phyloP scores from a whole-genome alignment of 345 rosid species.

The Citropsis articulata region DNA sequence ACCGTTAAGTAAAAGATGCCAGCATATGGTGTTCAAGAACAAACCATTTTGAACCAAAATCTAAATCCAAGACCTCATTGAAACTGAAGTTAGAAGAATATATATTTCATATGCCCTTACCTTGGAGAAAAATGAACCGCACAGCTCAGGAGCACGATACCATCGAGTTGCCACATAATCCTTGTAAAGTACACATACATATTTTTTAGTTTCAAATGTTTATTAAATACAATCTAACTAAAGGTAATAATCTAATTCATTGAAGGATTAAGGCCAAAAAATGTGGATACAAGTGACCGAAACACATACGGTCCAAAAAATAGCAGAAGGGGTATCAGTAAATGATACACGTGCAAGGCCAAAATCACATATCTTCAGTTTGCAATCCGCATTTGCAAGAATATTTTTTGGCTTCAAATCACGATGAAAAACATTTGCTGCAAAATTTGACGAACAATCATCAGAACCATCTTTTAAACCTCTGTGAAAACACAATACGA shows the following conservation, averaged over 20 bases:
- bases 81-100: background rate
- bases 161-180: conserved; percentile 99
- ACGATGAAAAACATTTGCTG: conserved; percentile 94
- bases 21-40: background rate
- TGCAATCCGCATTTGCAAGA: conserved; percentile 97
- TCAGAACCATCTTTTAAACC: background rate
- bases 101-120: conserved; percentile 33
- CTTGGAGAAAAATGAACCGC: conserved; percentile 92
- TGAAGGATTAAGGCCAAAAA: background rate
- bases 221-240: background rate
- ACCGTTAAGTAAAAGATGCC: background rate
- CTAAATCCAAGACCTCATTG: background rate
- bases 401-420: conserved; percentile 96
- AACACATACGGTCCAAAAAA: conserved; percentile 96
- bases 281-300: background rate
- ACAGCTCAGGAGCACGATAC: conserved; percentile 99
- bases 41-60: background rate
- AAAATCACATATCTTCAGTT: conserved; percentile 93
- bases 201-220: conserved; percentile 21
- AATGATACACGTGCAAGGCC: conserved; percentile 98
- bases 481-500: conserved; percentile 6
- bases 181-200: conserved; percentile 43
- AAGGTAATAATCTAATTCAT: background rate
- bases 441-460: conserved; percentile 17
- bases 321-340: conserved; percentile 88